Conservation (phyloP, 345 rosid species). For the Combretum micranthum region DNA sequence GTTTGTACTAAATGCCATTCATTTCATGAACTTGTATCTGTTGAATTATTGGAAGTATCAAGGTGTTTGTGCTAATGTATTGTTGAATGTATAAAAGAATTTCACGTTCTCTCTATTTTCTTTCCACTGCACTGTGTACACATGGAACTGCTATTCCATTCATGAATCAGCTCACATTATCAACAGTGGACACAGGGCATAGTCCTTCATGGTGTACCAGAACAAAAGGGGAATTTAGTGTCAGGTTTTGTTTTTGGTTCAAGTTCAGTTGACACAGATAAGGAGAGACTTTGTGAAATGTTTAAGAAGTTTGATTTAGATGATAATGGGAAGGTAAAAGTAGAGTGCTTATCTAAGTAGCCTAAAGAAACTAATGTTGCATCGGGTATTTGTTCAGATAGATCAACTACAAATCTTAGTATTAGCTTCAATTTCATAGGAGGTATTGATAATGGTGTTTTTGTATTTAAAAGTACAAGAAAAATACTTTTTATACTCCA, state of each 20-base stretch:
- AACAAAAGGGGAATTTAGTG: background rate
- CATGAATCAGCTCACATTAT: no score
- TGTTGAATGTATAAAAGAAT: no score
- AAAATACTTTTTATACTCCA: constrained; percentile 13
- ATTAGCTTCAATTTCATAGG: constrained; percentile 10
- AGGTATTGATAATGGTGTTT: constrained; percentile 15
- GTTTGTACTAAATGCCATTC: no score
- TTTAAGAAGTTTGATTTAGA: constrained; percentile 11
- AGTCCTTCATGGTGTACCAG: constrained; percentile 10
- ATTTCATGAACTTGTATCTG: no score
- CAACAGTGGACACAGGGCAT: no score
- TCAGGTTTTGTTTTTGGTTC: constrained; percentile 35
- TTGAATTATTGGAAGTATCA: no score
- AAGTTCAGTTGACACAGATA: constrained; percentile 16
- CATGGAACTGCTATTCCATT: no score
- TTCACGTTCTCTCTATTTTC: no score
- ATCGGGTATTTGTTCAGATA: background rate
- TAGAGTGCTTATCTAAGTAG: constrained; percentile 16
- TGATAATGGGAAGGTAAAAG: constrained; percentile 14
- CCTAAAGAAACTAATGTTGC: constrained; percentile 13
- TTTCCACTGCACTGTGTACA: no score
- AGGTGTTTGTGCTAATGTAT: no score
- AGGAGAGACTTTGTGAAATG: constrained; percentile 16
- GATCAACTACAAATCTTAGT: constrained; percentile 8
- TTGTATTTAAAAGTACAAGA: constrained; percentile 22